Percentiles rank a stretch among this genome's conserved stretches.
Conservation (phyloP, 2,329 filamentous ascomycete species). For the Phaeosphaeriaceae sp. region DNA sequence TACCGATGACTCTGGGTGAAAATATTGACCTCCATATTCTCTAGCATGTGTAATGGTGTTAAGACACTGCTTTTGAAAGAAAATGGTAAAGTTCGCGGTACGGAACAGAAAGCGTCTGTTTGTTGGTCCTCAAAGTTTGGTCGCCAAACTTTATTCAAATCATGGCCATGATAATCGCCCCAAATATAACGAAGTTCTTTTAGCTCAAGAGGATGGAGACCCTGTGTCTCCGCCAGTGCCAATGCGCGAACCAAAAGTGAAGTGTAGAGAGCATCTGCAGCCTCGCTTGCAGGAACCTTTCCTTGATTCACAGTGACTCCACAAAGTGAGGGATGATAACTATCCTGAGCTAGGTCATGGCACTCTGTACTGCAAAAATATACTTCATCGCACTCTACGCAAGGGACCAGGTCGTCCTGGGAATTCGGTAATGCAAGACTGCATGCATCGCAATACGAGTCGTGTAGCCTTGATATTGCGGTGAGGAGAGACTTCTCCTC, state of each 20-base stretch:
- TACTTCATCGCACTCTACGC: conserved; percentile 62
- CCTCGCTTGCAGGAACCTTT: conserved; percentile 63
- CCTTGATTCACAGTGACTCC: conserved; percentile 60
- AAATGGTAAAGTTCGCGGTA: conserved; percentile 72
- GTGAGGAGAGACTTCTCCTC: conserved; percentile 85
- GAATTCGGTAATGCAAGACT: conserved; percentile 69
- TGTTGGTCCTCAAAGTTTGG: conserved; percentile 16
- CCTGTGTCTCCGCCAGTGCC: conserved; percentile 66
- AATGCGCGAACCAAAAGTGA: conserved; percentile 64
- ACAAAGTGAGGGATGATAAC: conserved; percentile 66
- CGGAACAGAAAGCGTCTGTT: conserved; percentile 26
- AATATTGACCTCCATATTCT: conserved; percentile 84
- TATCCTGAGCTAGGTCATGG: conserved; percentile 59
- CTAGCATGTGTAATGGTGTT: conserved; percentile 75
- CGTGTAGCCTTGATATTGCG: conserved; percentile 85
- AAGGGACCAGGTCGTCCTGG: no score
- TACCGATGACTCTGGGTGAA: conserved; percentile 63
- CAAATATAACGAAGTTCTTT: conserved; percentile 69
- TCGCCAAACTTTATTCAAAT: conserved; percentile 31
- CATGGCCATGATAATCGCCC: conserved; percentile 62
- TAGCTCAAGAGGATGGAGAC: conserved; percentile 64
- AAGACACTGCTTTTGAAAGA: conserved; percentile 78
- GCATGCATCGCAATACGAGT: conserved; percentile 88
- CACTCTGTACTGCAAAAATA: conserved; percentile 67
- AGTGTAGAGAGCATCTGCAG: conserved; percentile 66